Percentiles rank a stretch among this genome's conserved stretches.
phyloP scores from a whole-genome alignment of 2,329 filamentous ascomycete species.

The Periconia digitata region DNA sequence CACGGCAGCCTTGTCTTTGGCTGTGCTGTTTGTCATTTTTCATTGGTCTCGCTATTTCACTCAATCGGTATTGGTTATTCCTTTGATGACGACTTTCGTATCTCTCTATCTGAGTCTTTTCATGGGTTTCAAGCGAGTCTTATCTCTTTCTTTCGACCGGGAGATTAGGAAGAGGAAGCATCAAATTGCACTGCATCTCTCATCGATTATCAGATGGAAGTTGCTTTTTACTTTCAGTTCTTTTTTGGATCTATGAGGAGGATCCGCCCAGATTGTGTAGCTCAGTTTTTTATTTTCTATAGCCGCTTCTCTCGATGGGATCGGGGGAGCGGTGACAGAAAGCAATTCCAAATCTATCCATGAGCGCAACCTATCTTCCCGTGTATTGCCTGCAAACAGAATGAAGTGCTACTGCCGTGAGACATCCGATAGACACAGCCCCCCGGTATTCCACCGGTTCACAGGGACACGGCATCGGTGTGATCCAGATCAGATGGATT shows the following conservation, averaged over 20 bases:
- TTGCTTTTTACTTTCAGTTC: constrained; percentile 12
- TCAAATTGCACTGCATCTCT: constrained; percentile 33
- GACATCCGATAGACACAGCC: no score
- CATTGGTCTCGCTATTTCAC: neutral
- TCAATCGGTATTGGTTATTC: neutral
- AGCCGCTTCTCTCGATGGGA: neutral
- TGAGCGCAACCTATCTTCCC: neutral
- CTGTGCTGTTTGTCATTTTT: constrained; percentile 14
- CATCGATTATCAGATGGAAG: no score
- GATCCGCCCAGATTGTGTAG: constrained; percentile 15
- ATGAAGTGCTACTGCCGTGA: no score
- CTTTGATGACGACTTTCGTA: constrained; percentile 13
- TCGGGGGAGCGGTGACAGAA: neutral
- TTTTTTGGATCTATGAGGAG: constrained; percentile 1
- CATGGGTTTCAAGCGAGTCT: no score
- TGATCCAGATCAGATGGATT: no score
- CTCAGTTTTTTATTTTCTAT: neutral
- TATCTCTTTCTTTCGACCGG: no score
- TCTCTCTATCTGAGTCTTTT: constrained; percentile 2
- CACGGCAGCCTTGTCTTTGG: constrained; percentile 22
- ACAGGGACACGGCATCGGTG: no score
- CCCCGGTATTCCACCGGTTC: no score
- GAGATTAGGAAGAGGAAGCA: constrained; percentile 5
- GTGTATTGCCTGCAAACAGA: no score
- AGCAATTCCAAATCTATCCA: neutral